A percentile compares a stretch with the other conserved stretches of the same genome.
Conservation (phyloP, 345 rosid species). For the Citrus maxima region DNA sequence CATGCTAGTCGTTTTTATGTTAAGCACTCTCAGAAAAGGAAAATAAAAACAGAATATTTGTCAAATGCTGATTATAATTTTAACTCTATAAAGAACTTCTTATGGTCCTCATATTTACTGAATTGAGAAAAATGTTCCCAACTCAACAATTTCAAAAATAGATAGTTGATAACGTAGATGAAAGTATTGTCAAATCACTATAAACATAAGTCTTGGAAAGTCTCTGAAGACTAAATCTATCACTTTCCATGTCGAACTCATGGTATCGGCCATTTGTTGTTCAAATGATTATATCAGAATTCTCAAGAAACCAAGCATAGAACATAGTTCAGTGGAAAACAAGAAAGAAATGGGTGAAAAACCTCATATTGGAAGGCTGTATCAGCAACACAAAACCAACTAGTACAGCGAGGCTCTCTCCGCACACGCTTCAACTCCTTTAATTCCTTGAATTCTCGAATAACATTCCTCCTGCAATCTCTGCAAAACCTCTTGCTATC, state of each 20-base stretch:
- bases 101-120: neutral
- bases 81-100: neutral
- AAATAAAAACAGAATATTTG: neutral
- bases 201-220: neutral
- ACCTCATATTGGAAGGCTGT: conserved; percentile 87
- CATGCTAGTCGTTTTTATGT: conserved; percentile 1
- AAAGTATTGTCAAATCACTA: neutral
- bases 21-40: conserved; percentile 5
- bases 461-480: conserved; percentile 92
- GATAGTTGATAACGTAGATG: neutral
- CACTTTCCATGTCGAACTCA: neutral
- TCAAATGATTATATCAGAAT: conserved; percentile 1
- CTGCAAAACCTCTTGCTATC: conserved; percentile 97
- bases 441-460: conserved; percentile 89
- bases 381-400: conserved; percentile 91
- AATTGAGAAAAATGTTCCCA: neutral
- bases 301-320: neutral
- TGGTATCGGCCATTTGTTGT: neutral
- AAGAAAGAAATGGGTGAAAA: conserved; percentile 12
- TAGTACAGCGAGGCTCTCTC: conserved; percentile 82
- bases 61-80: neutral
- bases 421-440: conserved; percentile 92
- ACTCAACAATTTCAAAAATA: neutral
- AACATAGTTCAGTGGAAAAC: neutral
- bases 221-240: neutral